Evolutionary conservation across 2,329 filamentous ascomycete species (phyloP).

Genomic region (Venturia nashicola): DNA sequence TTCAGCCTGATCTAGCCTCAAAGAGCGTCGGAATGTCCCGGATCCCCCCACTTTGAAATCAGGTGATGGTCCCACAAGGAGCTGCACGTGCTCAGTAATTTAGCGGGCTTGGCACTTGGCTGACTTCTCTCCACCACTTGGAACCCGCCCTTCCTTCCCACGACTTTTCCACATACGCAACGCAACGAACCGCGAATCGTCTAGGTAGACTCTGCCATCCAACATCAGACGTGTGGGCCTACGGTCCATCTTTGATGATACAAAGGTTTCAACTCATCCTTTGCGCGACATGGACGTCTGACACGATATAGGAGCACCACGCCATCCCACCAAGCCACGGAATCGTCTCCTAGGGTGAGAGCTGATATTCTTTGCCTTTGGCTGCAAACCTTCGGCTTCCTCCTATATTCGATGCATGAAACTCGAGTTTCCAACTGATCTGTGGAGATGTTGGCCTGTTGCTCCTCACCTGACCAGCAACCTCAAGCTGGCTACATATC

Average conservation of each 20-base stretch:
- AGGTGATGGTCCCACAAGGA: no score
- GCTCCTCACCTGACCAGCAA: neutral
- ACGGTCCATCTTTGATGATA: neutral
- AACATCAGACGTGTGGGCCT: neutral
- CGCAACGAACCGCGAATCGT: neutral
- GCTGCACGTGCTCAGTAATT: neutral
- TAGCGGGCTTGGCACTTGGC: neutral
- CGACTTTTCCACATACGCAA: neutral
- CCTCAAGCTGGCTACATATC: neutral
- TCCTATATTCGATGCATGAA: neutral
- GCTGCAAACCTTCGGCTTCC: neutral
- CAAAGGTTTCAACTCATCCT: neutral
- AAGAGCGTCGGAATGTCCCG: neutral
- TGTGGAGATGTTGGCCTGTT: neutral
- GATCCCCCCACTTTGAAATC: no score
- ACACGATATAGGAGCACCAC: neutral
- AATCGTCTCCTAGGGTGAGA: neutral
- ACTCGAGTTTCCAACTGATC: neutral
- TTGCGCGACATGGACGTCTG: neutral
- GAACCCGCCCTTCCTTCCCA: neutral
- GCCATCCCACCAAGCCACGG: neutral
- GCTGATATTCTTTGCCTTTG: neutral
- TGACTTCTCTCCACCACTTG: neutral
- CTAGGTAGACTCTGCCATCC: neutral
- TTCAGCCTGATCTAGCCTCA: neutral